These are phyloP conservation scores for Annulohypoxylon bovei DNA, from an alignment of 495 filamentous ascomycete genomes.

Conservation along the genomic window DNA sequence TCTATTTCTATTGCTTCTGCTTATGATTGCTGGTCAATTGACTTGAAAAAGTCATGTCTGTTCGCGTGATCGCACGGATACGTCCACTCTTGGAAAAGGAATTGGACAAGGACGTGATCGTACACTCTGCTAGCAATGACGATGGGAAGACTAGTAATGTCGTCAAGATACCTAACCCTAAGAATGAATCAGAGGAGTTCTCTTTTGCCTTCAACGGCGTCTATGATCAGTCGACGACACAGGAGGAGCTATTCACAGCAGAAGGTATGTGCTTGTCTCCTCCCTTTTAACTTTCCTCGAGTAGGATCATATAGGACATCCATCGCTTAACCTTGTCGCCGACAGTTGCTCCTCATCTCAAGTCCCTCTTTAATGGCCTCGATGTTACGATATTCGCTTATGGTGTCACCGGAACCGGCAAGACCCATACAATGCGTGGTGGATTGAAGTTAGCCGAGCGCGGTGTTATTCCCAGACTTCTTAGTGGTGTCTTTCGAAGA, in stretches of 20 bases:
- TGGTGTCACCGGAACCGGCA: conserved; percentile 93
- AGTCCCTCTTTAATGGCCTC: conserved; percentile 91
- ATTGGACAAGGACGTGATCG: conserved; percentile 83
- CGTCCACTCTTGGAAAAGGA: conserved; percentile 87
- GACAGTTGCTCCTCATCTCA: conserved; percentile 70
- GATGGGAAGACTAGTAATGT: conserved; percentile 68
- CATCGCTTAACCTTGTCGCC: not conserved
- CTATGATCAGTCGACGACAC: conserved; percentile 79
- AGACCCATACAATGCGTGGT: conserved; percentile 98
- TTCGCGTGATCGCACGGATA: conserved; percentile 89
- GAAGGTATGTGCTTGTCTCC: conserved; percentile 70
- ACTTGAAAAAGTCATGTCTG: conserved; percentile 60
- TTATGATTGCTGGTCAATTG: conserved; percentile 5
- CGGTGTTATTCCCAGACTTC: conserved; percentile 88
- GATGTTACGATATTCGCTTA: conserved; percentile 97
- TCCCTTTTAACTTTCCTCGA: not conserved
- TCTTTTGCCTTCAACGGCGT: conserved; percentile 96
- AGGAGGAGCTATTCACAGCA: conserved; percentile 85
- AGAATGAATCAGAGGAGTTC: conserved; percentile 89
- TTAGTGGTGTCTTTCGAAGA: conserved; percentile 86
- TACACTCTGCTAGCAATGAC: conserved; percentile 67
- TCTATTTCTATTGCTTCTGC: not conserved
- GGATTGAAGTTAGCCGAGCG: conserved; percentile 88
- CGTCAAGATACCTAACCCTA: conserved; percentile 93
- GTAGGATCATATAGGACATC: conserved; percentile 18